These are phyloP conservation scores for Helenozyma baotianmanensis DNA, from an alignment of 805 yeast genomes.

Conservation along the genomic window DNA sequence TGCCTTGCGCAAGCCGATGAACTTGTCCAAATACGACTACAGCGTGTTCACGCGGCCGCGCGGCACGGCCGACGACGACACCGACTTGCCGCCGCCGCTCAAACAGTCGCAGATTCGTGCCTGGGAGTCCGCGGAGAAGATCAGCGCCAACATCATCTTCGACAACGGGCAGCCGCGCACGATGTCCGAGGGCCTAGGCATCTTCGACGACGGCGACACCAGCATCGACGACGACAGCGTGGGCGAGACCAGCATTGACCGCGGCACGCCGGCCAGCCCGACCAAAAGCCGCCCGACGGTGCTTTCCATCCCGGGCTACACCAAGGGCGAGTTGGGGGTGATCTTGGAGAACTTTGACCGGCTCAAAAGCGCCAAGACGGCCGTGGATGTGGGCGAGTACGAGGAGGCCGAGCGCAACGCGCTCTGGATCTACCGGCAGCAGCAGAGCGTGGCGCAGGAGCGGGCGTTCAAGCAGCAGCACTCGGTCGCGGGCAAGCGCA, in stretches of 20 bases:
- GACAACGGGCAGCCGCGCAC: slow-evolving; percentile 23
- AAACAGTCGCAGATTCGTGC: slow-evolving; percentile 41
- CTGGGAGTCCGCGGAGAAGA: slow-evolving; percentile 43
- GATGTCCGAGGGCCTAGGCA: slow-evolving; percentile 11
- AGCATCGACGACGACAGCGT: slow-evolving; percentile 3
- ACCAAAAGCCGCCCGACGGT: slow-evolving; percentile 11
- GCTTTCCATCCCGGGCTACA: slow-evolving; percentile 36
- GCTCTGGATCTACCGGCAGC: slow-evolving; percentile 26
- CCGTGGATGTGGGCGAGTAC: slow-evolving; percentile 3
- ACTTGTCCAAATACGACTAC: slow-evolving; percentile 32
- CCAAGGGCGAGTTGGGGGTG: slow-evolving; percentile 31
- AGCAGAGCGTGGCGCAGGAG: slow-evolving; percentile 30
- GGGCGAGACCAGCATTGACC: slow-evolving; percentile 3
- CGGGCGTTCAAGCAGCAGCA: slow-evolving; percentile 29
- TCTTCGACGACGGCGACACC: slow-evolving; percentile 8
- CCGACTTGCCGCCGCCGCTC: slow-evolving; percentile 26
- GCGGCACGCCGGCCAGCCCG: slow-evolving; percentile 1
- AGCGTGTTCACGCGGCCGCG: slow-evolving; percentile 25
- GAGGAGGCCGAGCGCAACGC: slow-evolving; percentile 22
- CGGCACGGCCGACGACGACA: slow-evolving; percentile 3
- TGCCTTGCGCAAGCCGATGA: slow-evolving; percentile 29
- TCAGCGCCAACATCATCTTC: slow-evolving; percentile 32
- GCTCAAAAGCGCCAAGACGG: slow-evolving; percentile 5
- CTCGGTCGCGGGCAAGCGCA: slow-evolving; percentile 31
- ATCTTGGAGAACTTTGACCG: slow-evolving; percentile 17